Evolutionary conservation across 768 basidiomycete species (phyloP), one percentile per base, ranked within the genome.

Genomic region (Kwoniella heveanensis): DNA sequence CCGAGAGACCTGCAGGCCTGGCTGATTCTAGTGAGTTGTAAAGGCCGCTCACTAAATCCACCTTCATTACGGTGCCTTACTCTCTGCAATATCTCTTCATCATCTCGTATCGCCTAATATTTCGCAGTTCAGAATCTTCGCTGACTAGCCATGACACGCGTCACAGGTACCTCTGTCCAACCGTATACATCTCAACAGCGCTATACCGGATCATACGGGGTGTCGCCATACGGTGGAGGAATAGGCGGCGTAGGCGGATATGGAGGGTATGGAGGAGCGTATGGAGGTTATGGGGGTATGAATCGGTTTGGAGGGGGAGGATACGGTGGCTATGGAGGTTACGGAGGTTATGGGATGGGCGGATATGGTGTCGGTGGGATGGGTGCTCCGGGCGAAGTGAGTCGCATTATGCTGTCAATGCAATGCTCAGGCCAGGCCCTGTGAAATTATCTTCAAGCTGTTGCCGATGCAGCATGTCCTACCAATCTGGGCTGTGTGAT

Each of bases 311-410:
- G 65, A 17, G 67, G 64, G 19, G 68, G 81, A 21, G 69, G 71
- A 36, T 72, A 79, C 48, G 82, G 80, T 9, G 70, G 67, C 3
- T 44, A 44, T 19, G 39, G 39, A 9, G 39, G 39, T 19, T 44
- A 44, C 39, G 64, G 71, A 37, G 65, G 54, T 29, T 62, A 37
- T 47, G 67, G 63, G 44, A 67, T 72, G 59, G 74, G 67, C 44
- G 68, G 59, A 26, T 70, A 67, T 61, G 71, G 75, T 15, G 77
- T 81, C 25, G 79, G 80, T n/a, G 82, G 81, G 29, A 84, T 85
- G 61, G 85, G 87, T 4, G 82, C 83, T 72, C 85, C 86, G 57
- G 85, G 83, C 60, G 76, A 79, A 63, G 79, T 78, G 56, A 71
- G 82, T 82, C 73, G 54, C 36, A 19, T 15, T 29, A 12, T 10